Evolutionary conservation across 1,284 basidiomycete genomes (phyloP).

Genomic region (Pulveroboletus sp.): DNA sequence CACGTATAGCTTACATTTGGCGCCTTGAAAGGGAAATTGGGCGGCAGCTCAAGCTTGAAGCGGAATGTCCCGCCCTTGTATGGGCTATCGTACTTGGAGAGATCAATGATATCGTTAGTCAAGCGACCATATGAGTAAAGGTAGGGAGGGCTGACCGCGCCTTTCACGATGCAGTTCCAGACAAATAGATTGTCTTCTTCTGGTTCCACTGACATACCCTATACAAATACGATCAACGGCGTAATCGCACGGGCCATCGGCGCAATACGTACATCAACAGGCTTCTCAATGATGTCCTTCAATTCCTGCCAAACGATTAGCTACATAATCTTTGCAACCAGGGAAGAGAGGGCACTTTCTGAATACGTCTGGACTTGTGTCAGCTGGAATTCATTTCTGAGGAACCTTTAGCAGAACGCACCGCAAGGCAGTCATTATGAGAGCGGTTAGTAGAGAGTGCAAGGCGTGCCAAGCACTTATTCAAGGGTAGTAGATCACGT

Average conservation of each 20-base stretch:
- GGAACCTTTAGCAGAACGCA: constrained; percentile 31
- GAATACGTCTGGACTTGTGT: constrained; percentile 55
- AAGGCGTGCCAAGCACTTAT: too few relatives aligned
- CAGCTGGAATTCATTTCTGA: constrained; percentile 5
- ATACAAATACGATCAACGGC: constrained; percentile 8
- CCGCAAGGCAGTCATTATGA: constrained; percentile 61
- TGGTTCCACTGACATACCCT: constrained; percentile 65
- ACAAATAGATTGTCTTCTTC: constrained; percentile 74
- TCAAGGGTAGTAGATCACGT: constrained; percentile 17
- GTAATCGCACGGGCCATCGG: constrained; percentile 12
- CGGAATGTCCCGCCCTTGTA: constrained; percentile 85
- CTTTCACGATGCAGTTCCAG: constrained; percentile 80
- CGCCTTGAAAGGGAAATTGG: constrained; percentile 89
- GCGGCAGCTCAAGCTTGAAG: constrained; percentile 70
- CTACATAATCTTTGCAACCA: constrained; percentile 7
- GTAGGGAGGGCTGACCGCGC: constrained; percentile 55
- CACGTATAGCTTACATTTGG: constrained; percentile 58
- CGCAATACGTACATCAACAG: constrained; percentile 53
- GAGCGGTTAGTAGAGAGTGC: too few relatives aligned
- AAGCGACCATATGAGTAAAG: constrained; percentile 1
- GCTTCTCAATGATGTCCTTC: constrained; percentile 55
- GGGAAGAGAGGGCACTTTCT: constrained; percentile 50
- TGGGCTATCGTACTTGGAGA: constrained; percentile 67
- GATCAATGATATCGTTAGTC: constrained; percentile 3
- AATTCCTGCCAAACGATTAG: constrained; percentile 54